Evolutionary conservation across 495 filamentous ascomycete genomes (phyloP).

Genomic region (Xylaria scruposa): DNA sequence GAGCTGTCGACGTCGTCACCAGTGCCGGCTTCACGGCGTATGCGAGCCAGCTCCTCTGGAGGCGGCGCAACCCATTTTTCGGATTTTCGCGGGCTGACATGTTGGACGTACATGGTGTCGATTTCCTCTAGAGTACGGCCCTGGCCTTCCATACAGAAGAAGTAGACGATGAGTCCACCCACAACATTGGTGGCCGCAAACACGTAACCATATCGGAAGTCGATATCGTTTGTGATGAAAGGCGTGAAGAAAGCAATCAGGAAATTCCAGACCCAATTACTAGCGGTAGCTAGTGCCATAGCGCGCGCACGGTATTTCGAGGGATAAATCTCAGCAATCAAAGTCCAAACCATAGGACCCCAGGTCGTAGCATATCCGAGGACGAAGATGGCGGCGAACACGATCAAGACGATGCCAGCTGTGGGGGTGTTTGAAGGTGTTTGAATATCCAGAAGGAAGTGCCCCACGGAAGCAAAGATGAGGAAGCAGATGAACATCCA

Average conservation of each 20-base stretch:
- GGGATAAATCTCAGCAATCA: slow-evolving; percentile 79
- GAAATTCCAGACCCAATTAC: slow-evolving; percentile 87
- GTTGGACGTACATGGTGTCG: slow-evolving; percentile 71
- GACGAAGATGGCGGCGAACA: slow-evolving; percentile 77
- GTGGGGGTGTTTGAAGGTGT: slow-evolving; percentile 53
- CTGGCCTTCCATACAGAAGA: slow-evolving; percentile 65
- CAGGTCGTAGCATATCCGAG: slow-evolving; percentile 68
- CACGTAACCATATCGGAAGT: slow-evolving; percentile 80
- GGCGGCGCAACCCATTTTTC: slow-evolving; percentile 16
- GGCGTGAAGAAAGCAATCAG: slow-evolving; percentile 85
- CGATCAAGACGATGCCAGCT: slow-evolving; percentile 73
- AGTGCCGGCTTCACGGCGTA: slow-evolving; percentile 21
- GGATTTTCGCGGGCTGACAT: slow-evolving; percentile 18
- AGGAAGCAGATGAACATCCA: slow-evolving; percentile 78
- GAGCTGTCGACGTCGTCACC: slow-evolving; percentile 13
- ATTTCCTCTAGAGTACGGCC: slow-evolving; percentile 61
- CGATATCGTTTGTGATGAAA: slow-evolving; percentile 71
- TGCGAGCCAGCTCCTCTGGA: slow-evolving; percentile 22
- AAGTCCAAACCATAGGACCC: slow-evolving; percentile 81
- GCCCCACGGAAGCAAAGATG: slow-evolving; percentile 75
- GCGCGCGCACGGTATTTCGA: slow-evolving; percentile 70
- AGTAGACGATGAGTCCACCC: slow-evolving; percentile 71
- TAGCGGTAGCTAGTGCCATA: slow-evolving; percentile 74
- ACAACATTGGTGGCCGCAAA: slow-evolving; percentile 74
- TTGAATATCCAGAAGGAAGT: slow-evolving; percentile 54